Percentiles rank a stretch among this genome's conserved stretches.
Evolutionary conservation across 169 alveolate genomes (phyloP).

Genomic region (Babesia divergens): DNA sequence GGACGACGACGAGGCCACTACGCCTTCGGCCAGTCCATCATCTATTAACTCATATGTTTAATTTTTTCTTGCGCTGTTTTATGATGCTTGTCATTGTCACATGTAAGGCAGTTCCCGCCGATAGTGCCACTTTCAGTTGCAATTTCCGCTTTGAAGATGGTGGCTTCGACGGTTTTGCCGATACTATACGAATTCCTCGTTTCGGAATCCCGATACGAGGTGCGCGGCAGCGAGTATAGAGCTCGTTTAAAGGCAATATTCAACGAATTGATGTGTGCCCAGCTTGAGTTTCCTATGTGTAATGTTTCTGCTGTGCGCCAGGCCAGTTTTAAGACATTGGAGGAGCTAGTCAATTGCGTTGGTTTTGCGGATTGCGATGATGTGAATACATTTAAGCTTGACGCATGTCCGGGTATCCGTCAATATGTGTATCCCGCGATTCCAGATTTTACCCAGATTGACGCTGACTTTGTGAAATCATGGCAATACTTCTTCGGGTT

Average conservation of each 20-base stretch:
- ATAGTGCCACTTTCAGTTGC: not conserved
- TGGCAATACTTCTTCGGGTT: constrained; percentile 49
- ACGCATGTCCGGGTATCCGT: constrained; percentile 34
- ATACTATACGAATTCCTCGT: constrained; percentile 56
- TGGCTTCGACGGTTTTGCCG: constrained; percentile 29
- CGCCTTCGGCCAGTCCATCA: not conserved
- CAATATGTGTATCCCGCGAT: constrained; percentile 62
- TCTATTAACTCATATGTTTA: constrained; percentile 2
- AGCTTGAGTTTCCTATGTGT: not conserved
- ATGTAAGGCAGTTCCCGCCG: not conserved
- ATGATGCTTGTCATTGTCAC: not conserved
- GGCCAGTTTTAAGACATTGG: not conserved
- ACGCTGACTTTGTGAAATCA: not conserved
- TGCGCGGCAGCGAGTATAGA: constrained; percentile 56
- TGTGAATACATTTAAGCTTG: constrained; percentile 7
- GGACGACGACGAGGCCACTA: not conserved
- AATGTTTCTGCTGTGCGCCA: not conserved
- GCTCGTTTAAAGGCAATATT: constrained; percentile 29
- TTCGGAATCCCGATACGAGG: constrained; percentile 55
- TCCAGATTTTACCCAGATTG: constrained; percentile 19
- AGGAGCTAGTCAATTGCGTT: constrained; percentile 24
- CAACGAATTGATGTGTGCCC: constrained; percentile 29
- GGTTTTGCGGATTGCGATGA: constrained; percentile 37
- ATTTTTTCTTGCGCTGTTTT: not conserved
- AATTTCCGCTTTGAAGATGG: constrained; percentile 15